phyloP scores from a whole-genome alignment of 2,329 filamentous ascomycete species.

The Aspergillus floridensis region DNA sequence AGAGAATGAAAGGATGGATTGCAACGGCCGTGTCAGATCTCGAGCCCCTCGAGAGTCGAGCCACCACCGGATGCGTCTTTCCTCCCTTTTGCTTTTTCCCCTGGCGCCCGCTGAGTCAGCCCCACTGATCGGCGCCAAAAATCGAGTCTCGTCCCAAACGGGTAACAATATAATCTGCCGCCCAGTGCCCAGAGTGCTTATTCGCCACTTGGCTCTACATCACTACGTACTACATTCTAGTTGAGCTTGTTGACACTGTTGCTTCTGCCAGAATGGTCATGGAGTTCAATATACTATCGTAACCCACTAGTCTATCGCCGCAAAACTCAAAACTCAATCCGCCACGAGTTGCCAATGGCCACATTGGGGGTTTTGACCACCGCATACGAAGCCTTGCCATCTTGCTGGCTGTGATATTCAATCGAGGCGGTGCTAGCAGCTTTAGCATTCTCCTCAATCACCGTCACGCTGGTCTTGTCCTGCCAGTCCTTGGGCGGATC shows the following conservation, averaged over 20 bases:
- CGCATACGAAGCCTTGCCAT: conserved; percentile 60
- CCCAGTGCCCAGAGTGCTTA: neutral
- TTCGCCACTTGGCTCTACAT: neutral
- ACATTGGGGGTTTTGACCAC: conserved; percentile 63
- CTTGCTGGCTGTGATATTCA: conserved; percentile 53
- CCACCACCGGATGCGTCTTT: neutral
- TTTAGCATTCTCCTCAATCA: conserved; percentile 48
- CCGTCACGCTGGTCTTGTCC: conserved; percentile 55
- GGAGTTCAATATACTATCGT: neutral
- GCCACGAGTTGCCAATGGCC: conserved; percentile 63
- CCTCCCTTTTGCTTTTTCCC: neutral
- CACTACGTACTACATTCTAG: too few species aligned
- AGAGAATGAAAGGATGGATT: neutral
- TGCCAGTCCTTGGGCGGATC: conserved; percentile 74
- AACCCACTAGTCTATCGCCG: neutral
- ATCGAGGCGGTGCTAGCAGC: conserved; percentile 52
- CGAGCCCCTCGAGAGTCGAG: neutral
- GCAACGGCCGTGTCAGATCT: neutral
- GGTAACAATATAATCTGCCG: neutral
- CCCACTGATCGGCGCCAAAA: neutral
- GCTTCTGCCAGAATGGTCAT: neutral
- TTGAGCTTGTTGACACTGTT: too few species aligned
- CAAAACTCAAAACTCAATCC: conserved; percentile 51
- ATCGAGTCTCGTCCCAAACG: neutral
- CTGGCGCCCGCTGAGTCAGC: conserved; percentile 4